phyloP scores from a whole-genome alignment of 768 basidiomycete genomes.

The Trametes elegans region DNA sequence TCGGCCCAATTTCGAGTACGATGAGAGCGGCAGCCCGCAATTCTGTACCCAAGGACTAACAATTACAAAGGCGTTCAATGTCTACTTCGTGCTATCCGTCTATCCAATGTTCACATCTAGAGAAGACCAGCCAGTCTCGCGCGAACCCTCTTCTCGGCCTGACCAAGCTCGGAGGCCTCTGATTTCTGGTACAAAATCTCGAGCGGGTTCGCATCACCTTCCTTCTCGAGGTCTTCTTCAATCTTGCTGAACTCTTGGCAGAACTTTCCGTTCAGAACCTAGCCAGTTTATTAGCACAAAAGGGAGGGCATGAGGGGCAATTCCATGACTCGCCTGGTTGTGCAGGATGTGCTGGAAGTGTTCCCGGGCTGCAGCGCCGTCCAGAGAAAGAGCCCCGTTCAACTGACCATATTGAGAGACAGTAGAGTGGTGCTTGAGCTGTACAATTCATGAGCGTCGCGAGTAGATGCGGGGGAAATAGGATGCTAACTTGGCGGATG shows the following conservation, averaged over 20 bases:
- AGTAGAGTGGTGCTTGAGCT: slow-evolving; percentile 60
- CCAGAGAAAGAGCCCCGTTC: slow-evolving; percentile 53
- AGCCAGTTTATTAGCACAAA: not conserved
- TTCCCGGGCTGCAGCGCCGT: slow-evolving; percentile 44
- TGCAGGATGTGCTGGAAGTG: slow-evolving; percentile 61
- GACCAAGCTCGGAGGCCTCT: slow-evolving; percentile 50
- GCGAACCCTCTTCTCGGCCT: slow-evolving; percentile 60
- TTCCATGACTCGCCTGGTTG: slow-evolving; percentile 41
- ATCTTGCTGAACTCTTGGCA: slow-evolving; percentile 52
- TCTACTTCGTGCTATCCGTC: not conserved
- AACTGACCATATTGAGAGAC: slow-evolving; percentile 66
- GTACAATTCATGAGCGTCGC: no score
- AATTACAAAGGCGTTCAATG: not conserved
- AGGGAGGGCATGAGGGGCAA: not conserved
- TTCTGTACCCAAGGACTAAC: no score
- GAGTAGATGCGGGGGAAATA: no score
- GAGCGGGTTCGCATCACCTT: slow-evolving; percentile 52
- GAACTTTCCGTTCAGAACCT: slow-evolving; percentile 63
- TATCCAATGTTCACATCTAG: slow-evolving; percentile 16
- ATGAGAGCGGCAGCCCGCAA: no score
- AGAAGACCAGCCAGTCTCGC: slow-evolving; percentile 44
- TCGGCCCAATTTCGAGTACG: no score
- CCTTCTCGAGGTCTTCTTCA: slow-evolving; percentile 54
- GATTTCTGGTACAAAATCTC: slow-evolving; percentile 50
- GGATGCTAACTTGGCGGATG: slow-evolving; percentile 44